A percentile compares a stretch with the other conserved stretches of the same genome.
These are phyloP conservation scores for Gynandropsis gynandra DNA, from an alignment of 345 rosid genomes.

Conservation along the genomic window DNA sequence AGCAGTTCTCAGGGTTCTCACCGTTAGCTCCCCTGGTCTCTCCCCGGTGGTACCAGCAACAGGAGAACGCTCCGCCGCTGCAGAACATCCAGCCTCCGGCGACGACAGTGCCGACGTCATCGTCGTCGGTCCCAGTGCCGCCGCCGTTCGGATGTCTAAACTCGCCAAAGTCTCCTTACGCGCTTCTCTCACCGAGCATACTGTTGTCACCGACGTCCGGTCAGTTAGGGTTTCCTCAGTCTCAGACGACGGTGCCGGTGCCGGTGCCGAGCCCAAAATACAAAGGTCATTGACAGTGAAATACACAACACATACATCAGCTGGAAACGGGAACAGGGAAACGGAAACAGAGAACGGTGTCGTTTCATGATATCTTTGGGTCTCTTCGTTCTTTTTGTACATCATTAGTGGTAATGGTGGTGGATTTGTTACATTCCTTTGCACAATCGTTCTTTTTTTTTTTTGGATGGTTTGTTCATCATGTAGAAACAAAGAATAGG, in stretches of 20 bases:
- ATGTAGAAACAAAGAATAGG: slow-evolving; percentile 25
- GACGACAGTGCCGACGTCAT: slow-evolving; percentile 21
- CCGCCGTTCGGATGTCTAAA: slow-evolving; percentile 71
- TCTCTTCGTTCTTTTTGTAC: slow-evolving; percentile 31
- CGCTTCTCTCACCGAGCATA: slow-evolving; percentile 53
- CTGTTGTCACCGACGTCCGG: slow-evolving; percentile 58
- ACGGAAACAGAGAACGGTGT: slow-evolving; percentile 4
- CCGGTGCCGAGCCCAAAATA: slow-evolving; percentile 65
- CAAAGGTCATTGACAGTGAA: slow-evolving; percentile 40
- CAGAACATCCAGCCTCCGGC: slow-evolving; percentile 16
- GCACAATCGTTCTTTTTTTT: neutral
- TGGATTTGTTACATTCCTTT: slow-evolving; percentile 17
- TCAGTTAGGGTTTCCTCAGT: slow-evolving; percentile 48
- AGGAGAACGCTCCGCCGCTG: slow-evolving; percentile 21
- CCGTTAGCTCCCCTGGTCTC: slow-evolving; percentile 59
- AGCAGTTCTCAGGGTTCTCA: slow-evolving; percentile 52
- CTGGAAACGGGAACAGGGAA: too few relatives aligned
- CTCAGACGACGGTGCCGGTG: slow-evolving; percentile 71
- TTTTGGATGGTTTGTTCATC: slow-evolving; percentile 4
- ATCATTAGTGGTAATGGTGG: slow-evolving; percentile 29
- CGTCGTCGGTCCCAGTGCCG: slow-evolving; percentile 39
- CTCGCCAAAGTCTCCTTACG: slow-evolving; percentile 64
- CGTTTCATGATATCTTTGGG: slow-evolving; percentile 13
- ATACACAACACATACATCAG: slow-evolving; percentile 1
- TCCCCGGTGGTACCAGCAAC: slow-evolving; percentile 54